Base-by-base conservation (phyloP, 305 asterid genomes). In the Fraxinus floribunda region DNA sequence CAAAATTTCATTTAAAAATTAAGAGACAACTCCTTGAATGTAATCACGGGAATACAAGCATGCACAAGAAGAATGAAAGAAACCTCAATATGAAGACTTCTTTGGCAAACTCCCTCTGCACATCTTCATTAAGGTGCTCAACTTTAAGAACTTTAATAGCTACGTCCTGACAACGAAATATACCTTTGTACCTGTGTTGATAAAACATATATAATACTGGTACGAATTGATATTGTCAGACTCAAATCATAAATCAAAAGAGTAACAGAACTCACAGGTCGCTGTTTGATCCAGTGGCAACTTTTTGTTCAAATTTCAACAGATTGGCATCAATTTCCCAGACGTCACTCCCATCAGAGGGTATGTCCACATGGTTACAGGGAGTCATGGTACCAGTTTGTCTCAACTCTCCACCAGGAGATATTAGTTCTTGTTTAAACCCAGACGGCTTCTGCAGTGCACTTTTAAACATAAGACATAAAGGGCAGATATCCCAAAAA, bases 81-180 rank as follows among this genome's bases (percentile, higher is more conserved):
- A 35, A 93, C 98, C 98, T 93, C 89, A 93, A 88, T 83, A 95
- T 92, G 90, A 88, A 90, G 86, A 95, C 90, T 89, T 95, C 98
- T 86, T 95, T 97, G 9, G 91, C 81, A 57, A 95, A 93, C 88
- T 95, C 98, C 52, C 85, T 88, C 80, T 85, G 91, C 84, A 89
- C 79, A 83, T 90, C 87, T 86, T 84, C 91, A 30, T 83, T 87
- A 72, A 90, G 74, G 85, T 81, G 87, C 79, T 90, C 93, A 0
- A 89, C 77, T 75, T 91, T 90, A 80, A 93, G 90, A 81, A 92
- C 85, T 87, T 95, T 95, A 87, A 95, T 89, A 57, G 98, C 98
- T 80, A 95, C 97, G 44, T 93, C 95, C 87, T 93, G 97, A 86
- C 94, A 86, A 5, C 79, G 87, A 32, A 87, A 90, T 70, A 86